These are phyloP conservation scores for Ceratobasidium sp. DNA, from an alignment of 1,284 basidiomycete genomes.

Conservation along the genomic window DNA sequence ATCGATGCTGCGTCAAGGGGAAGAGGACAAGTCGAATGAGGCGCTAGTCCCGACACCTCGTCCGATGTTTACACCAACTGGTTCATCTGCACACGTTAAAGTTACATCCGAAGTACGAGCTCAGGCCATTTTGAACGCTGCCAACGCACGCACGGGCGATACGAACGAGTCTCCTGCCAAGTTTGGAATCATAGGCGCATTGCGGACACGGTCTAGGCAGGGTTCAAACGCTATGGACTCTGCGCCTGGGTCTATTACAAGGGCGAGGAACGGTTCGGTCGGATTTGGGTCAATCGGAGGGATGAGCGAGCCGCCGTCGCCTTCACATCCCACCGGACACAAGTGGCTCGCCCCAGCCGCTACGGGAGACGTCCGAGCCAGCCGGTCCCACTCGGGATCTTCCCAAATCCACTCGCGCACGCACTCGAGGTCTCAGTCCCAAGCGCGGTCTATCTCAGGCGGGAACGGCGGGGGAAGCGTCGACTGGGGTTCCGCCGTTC, in stretches of 20 bases:
- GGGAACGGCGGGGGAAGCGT: conserved; percentile 14
- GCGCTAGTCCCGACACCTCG: background rate
- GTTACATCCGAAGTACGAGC: conserved; percentile 4
- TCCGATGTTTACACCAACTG: background rate
- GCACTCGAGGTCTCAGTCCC: conserved; percentile 34
- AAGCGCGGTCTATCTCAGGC: conserved; percentile 35
- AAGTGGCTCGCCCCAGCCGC: background rate
- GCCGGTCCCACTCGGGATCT: conserved; percentile 33
- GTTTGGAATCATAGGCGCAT: conserved; percentile 30
- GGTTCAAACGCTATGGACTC: conserved; percentile 7
- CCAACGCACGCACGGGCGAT: conserved; percentile 9
- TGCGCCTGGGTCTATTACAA: background rate
- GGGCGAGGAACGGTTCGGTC: background rate
- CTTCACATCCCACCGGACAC: conserved; percentile 1
- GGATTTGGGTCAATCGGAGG: conserved; percentile 2
- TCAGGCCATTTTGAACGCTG: conserved; percentile 28
- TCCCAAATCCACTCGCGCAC: background rate
- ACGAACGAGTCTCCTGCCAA: conserved; percentile 5
- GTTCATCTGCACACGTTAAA: background rate
- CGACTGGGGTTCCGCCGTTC: background rate
- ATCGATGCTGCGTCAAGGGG: background rate
- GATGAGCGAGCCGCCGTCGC: conserved; percentile 36
- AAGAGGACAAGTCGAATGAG: background rate
- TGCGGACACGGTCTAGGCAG: conserved; percentile 28
- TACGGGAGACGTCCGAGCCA: background rate